These are phyloP conservation scores for Linderina pennispora DNA, from an alignment of 192 early-diverging fungal genomes.

Conservation along the genomic window DNA sequence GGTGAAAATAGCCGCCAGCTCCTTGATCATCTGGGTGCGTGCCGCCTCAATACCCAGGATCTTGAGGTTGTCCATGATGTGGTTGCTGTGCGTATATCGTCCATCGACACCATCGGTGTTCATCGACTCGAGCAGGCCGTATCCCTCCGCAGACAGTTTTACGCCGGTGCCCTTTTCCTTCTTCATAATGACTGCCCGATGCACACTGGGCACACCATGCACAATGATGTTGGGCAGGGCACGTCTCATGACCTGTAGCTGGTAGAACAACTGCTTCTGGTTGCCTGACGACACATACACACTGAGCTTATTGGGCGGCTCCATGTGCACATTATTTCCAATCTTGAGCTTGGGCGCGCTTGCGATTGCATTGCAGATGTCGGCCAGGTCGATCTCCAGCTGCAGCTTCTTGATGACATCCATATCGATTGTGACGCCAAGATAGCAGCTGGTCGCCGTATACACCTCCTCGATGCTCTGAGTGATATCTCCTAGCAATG, in stretches of 20 bases:
- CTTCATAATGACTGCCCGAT: slow-evolving; percentile 72
- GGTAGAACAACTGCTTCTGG: slow-evolving; percentile 55
- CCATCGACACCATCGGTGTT: slow-evolving; percentile 89
- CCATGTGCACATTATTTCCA: slow-evolving; percentile 60
- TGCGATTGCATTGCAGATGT: slow-evolving; percentile 75
- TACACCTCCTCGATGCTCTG: slow-evolving; percentile 93
- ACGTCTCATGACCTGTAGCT: slow-evolving; percentile 78
- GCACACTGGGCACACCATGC: slow-evolving; percentile 79
- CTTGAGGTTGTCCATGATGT: slow-evolving; percentile 86
- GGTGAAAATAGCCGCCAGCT: slow-evolving; percentile 82
- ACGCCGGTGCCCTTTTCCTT: slow-evolving; percentile 34
- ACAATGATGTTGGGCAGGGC: slow-evolving; percentile 80
- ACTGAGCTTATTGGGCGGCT: slow-evolving; percentile 56
- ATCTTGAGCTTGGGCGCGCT: slow-evolving; percentile 85
- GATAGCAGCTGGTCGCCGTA: slow-evolving; percentile 61
- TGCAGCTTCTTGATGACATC: slow-evolving; percentile 79
- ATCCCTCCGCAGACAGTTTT: slow-evolving; percentile 84
- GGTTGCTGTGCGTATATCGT: slow-evolving; percentile 72
- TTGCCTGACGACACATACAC: slow-evolving; percentile 60
- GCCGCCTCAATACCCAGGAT: slow-evolving; percentile 97
- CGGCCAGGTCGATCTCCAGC: slow-evolving; percentile 76
- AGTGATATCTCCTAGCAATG: slow-evolving; percentile 84
- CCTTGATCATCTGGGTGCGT: slow-evolving; percentile 78
- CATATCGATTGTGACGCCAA: slow-evolving; percentile 78
- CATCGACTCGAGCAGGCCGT: slow-evolving; percentile 91